Evolutionary conservation across 1,284 basidiomycete genomes (phyloP).

Genomic region (Irpex sp.): DNA sequence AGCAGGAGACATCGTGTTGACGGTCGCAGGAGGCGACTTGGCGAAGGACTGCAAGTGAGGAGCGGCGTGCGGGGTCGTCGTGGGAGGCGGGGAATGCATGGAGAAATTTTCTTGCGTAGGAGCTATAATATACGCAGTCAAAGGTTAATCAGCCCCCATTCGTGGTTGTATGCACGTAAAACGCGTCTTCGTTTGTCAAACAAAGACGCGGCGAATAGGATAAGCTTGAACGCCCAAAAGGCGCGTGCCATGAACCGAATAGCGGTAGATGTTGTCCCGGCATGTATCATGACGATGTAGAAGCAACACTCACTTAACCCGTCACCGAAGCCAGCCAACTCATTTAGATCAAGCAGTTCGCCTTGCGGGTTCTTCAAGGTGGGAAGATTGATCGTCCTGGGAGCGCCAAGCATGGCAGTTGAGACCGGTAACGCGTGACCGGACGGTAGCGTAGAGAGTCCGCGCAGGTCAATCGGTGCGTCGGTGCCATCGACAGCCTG

Average conservation of each 20-base stretch:
- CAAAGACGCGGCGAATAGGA: background rate
- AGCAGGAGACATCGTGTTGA: background rate
- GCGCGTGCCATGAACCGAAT: background rate
- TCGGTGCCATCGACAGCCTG: background rate
- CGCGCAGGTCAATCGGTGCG: slow-evolving; percentile 15
- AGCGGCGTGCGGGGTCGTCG: background rate
- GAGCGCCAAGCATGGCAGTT: background rate
- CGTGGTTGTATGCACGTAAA: background rate
- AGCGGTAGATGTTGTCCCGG: background rate
- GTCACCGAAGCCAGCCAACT: slow-evolving; percentile 2
- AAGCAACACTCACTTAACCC: slow-evolving; percentile 5
- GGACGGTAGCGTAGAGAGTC: slow-evolving; percentile 4
- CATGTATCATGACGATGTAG: background rate
- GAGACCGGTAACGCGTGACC: background rate
- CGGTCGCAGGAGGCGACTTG: background rate
- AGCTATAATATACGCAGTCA: slow-evolving; percentile 2
- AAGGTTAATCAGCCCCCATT: background rate
- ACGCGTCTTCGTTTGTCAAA: background rate
- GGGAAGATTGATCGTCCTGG: background rate
- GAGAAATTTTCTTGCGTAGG: slow-evolving; percentile 16
- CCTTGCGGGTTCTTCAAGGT: slow-evolving; percentile 6
- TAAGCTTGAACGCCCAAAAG: background rate
- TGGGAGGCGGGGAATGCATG: background rate
- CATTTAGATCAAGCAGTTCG: background rate
- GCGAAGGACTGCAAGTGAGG: background rate